phyloP scores from a whole-genome alignment of 805 yeast genomes.

The Brettanomyces bruxellensis region DNA sequence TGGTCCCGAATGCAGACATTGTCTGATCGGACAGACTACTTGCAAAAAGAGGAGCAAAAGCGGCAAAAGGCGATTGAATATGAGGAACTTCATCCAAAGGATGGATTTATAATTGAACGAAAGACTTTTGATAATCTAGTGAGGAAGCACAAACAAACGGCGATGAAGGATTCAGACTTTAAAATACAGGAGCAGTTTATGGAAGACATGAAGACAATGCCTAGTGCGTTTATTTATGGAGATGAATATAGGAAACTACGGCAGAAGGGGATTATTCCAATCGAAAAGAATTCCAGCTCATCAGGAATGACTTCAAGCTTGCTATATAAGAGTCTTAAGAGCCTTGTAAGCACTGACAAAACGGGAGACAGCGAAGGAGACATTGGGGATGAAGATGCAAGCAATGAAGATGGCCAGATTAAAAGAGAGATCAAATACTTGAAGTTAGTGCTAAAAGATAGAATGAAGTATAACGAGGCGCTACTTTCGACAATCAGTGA shows the following conservation, averaged over 20 bases:
- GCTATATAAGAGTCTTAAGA: not conserved
- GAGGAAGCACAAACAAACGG: constrained; percentile 15
- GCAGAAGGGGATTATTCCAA: not conserved
- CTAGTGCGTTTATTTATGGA: constrained; percentile 4
- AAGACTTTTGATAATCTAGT: not conserved
- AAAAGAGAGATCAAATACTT: constrained; percentile 10
- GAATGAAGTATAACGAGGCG: constrained; percentile 12
- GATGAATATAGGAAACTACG: constrained; percentile 1
- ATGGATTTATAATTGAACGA: not conserved
- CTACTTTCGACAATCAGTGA: constrained; percentile 10
- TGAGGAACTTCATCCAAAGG: not conserved
- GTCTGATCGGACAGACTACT: constrained; percentile 3
- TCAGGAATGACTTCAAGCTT: not conserved
- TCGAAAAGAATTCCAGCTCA: not conserved
- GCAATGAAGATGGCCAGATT: not conserved
- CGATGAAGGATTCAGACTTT: constrained; percentile 5
- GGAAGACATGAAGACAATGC: not conserved
- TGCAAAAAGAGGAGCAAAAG: not conserved
- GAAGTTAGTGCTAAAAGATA: constrained; percentile 7
- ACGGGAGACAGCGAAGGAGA: not conserved
- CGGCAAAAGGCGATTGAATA: not conserved
- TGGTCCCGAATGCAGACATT: constrained; percentile 18
- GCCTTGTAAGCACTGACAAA: not conserved
- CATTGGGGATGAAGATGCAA: not conserved
- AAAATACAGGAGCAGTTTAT: not conserved